Conservation (phyloP, 179 eudicot species). For the Silene vulgaris region DNA sequence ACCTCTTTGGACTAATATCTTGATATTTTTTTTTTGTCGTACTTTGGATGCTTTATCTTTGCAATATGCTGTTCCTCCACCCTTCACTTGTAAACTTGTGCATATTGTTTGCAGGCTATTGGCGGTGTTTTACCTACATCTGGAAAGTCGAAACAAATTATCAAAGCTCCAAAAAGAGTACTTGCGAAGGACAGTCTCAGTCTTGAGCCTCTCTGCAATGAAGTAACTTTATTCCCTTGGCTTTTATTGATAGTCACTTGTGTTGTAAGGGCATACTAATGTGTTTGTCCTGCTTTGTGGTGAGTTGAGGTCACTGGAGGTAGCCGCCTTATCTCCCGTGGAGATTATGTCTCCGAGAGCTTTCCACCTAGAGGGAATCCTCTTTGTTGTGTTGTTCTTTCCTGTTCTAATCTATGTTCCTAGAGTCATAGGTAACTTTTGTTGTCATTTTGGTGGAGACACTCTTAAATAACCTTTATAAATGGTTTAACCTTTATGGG, state of each 20-base stretch:
- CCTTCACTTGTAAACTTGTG: not conserved
- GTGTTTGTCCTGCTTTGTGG: not conserved
- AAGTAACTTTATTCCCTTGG: constrained; percentile 33
- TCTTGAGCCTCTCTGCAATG: constrained; percentile 60
- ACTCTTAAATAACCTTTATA: not conserved
- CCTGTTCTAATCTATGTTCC: not conserved
- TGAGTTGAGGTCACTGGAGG: not conserved
- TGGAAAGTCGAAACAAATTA: constrained; percentile 29
- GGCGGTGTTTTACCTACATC: constrained; percentile 46
- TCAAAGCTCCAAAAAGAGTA: constrained; percentile 36
- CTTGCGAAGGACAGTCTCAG: constrained; percentile 49
- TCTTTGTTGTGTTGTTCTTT: not conserved
- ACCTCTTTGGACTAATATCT: not conserved
- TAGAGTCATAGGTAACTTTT: not conserved
- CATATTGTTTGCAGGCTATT: constrained; percentile 47
- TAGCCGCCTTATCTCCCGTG: not conserved
- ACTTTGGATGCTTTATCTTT: constrained; percentile 2
- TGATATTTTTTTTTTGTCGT: not conserved
- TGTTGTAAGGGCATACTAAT: not conserved
- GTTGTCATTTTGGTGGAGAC: not conserved
- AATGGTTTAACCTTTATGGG: too few relatives aligned
- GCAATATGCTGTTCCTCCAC: not conserved
- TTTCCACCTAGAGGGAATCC: not conserved
- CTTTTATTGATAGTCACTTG: not conserved
- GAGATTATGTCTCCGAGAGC: not conserved